Conservation (phyloP, 495 filamentous ascomycete species). For the Aspergillus steynii region DNA sequence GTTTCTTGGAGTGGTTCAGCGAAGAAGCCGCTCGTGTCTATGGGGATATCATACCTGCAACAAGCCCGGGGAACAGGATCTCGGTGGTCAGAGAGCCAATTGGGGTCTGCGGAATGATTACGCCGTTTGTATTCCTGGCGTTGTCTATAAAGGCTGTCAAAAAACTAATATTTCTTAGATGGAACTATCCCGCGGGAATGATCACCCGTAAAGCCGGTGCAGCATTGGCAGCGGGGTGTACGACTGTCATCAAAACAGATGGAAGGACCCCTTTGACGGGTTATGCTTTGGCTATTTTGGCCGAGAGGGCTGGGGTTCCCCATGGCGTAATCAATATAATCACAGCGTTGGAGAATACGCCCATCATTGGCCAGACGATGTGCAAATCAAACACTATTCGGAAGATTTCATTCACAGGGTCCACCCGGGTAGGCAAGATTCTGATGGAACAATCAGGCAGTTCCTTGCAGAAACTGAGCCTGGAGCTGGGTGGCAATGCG, state of each 20-base stretch:
- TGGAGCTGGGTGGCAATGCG: not conserved
- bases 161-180: not conserved
- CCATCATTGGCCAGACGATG: not conserved
- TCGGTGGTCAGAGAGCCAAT: not conserved
- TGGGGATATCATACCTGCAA: constrained; percentile 51
- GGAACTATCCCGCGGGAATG: not conserved
- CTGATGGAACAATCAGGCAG: not conserved
- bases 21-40: constrained; percentile 72
- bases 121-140: not conserved
- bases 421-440: not conserved
- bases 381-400: not conserved
- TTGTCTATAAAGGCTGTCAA: too few relatives aligned
- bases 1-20: constrained; percentile 78
- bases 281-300: not conserved
- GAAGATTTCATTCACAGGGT: not conserved
- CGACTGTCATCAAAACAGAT: not conserved
- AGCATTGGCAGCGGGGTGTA: not conserved
- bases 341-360: not conserved
- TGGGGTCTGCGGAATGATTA: not conserved
- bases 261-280: not conserved
- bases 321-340: not conserved
- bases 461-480: not conserved
- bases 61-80: not conserved
- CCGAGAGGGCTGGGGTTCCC: not conserved
- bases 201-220: not conserved